phyloP scores from a whole-genome alignment of 768 basidiomycete genomes.

The Gloeostereum incarnatum region DNA sequence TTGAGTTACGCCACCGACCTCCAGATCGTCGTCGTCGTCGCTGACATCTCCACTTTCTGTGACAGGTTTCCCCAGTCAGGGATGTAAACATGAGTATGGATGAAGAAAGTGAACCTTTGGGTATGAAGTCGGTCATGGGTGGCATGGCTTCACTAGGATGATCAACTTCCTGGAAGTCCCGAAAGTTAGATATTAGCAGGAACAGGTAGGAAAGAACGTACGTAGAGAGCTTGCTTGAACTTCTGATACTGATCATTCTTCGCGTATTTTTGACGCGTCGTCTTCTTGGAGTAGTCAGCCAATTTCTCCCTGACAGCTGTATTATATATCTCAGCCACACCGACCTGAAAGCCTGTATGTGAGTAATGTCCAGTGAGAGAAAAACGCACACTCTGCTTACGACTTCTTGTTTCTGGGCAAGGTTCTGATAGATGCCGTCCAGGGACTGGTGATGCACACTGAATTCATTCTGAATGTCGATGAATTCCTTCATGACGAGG shows the following conservation, averaged over 20 bases:
- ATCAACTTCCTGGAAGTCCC: conserved; percentile 44
- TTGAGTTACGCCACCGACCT: conserved; percentile 79
- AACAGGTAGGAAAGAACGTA: conserved; percentile 21
- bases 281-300: conserved; percentile 45
- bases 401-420: conserved; percentile 49
- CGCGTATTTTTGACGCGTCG: conserved; percentile 72
- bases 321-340: conserved; percentile 43
- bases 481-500: conserved; percentile 50
- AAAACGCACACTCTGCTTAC: conserved; percentile 40
- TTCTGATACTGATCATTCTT: conserved; percentile 46
- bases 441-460: conserved; percentile 43
- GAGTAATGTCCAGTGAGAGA: conserved; percentile 1
- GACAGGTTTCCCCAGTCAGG: conserved; percentile 3
- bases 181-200: not conserved
- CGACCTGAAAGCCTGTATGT: conserved; percentile 26
- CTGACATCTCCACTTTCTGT: conserved; percentile 81
- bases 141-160: conserved; percentile 65
- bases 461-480: conserved; percentile 62
- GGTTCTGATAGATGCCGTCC: conserved; percentile 42
- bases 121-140: conserved; percentile 64
- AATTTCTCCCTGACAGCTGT: conserved; percentile 28
- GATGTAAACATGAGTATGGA: not conserved
- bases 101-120: conserved; percentile 38
- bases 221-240: conserved; percentile 64
- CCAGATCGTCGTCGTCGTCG: conserved; percentile 82